Percentiles rank a stretch among this genome's conserved stretches.
Conservation (phyloP, 208 protist genomes). For the Acanthamoeba sp. region DNA sequence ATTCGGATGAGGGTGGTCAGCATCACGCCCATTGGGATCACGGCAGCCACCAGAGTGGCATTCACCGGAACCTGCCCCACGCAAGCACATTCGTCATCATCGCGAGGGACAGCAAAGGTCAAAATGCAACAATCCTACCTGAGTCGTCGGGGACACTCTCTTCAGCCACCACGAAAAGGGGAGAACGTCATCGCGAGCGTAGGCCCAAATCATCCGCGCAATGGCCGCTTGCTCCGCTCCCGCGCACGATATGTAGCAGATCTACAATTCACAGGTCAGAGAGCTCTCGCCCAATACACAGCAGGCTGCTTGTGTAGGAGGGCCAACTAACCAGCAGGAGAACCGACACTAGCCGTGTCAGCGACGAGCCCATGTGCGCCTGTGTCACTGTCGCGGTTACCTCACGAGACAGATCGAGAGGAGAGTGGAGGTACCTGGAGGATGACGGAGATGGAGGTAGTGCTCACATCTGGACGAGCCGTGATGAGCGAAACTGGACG, state of each 20-base stretch:
- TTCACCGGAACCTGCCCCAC: background rate
- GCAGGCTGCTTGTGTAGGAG: no score
- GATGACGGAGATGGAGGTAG: background rate
- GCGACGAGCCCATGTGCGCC: background rate
- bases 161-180: background rate
- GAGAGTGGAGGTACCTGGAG: background rate
- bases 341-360: background rate
- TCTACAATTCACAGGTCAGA: no score
- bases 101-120: background rate
- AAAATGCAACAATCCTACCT: background rate
- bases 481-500: background rate
- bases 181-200: background rate
- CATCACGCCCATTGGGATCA: background rate
- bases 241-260: background rate
- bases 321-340: background rate
- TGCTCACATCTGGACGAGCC: background rate
- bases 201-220: background rate
- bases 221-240: background rate
- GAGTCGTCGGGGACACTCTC: background rate
- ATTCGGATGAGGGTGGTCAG: background rate
- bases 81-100: background rate
- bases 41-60: background rate
- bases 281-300: no score
- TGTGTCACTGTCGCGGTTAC: no score
- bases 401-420: no score